Conservation (phyloP, 2,329 filamentous ascomycete genomes). For the Cordyceps farinosa region DNA sequence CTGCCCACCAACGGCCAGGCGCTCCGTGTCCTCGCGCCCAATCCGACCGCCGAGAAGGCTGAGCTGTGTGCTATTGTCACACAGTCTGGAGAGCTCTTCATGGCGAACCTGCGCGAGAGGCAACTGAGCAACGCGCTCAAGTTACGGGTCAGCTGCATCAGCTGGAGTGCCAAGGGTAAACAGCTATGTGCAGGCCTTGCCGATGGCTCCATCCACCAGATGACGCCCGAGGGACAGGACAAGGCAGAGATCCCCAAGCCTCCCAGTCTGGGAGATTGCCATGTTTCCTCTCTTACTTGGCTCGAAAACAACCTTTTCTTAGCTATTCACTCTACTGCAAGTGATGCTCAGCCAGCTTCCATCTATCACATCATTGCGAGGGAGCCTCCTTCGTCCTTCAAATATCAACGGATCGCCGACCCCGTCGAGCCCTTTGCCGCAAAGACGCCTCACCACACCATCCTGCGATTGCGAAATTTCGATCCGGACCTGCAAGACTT, state of each 20-base stretch:
- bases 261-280: conserved; percentile 60
- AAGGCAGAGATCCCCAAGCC: conserved; percentile 80
- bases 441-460: conserved; percentile 69
- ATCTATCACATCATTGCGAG: conserved; percentile 78
- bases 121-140: conserved; percentile 63
- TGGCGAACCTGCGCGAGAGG: conserved; percentile 73
- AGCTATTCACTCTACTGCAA: conserved; percentile 63
- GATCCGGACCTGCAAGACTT: conserved; percentile 76
- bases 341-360: conserved; percentile 57
- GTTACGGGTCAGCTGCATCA: conserved; percentile 73
- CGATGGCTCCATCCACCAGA: conserved; percentile 76
- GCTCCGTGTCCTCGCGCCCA: conserved; percentile 72
- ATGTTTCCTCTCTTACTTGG: conserved; percentile 82
- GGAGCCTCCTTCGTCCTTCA: conserved; percentile 56
- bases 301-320: conserved; percentile 84
- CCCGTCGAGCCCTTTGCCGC: conserved; percentile 70
- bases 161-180: conserved; percentile 92
- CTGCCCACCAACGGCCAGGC: conserved; percentile 71
- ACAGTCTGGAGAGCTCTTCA: conserved; percentile 72
- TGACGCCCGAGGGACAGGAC: conserved; percentile 74
- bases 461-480: conserved; percentile 75
- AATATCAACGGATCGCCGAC: conserved; percentile 70
- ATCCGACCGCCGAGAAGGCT: conserved; percentile 69
- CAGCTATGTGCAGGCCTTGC: conserved; percentile 83
- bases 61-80: conserved; percentile 80